These are phyloP conservation scores for Neurospora discreta DNA, from an alignment of 495 filamentous ascomycete species.

Conservation along the genomic window DNA sequence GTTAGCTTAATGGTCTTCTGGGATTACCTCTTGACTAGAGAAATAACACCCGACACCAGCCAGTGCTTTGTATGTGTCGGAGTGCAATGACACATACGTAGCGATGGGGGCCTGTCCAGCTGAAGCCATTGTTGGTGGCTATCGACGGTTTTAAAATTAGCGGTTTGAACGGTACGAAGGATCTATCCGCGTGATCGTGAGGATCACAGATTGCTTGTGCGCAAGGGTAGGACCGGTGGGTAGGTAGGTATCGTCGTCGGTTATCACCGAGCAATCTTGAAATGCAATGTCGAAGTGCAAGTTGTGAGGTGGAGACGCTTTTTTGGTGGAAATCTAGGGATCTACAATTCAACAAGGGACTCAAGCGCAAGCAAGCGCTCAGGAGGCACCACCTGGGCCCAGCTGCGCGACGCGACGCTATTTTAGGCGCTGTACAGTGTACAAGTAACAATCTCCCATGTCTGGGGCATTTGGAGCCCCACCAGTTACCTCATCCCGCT, in stretches of 20 bases:
- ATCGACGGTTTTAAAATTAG: not conserved
- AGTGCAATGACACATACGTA: constrained; percentile 59
- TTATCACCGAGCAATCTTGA: not conserved
- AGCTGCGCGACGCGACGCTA: not conserved
- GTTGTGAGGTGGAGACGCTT: not conserved
- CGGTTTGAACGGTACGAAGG: not conserved
- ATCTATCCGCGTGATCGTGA: not conserved
- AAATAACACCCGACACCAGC: not conserved
- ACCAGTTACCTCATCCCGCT: not conserved
- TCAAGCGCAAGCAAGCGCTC: not conserved
- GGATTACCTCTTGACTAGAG: not conserved
- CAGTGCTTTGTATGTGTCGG: constrained; percentile 40
- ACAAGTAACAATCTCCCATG: not conserved
- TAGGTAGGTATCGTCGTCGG: not conserved
- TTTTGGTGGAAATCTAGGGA: not conserved
- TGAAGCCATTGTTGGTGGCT: constrained; percentile 24
- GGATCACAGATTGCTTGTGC: not conserved
- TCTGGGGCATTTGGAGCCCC: not conserved
- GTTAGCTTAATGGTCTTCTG: not conserved
- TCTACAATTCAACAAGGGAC: not conserved
- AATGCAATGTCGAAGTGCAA: not conserved
- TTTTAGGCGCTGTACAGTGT: too few relatives aligned
- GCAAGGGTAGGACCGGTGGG: not conserved
- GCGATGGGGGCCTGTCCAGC: constrained; percentile 28
- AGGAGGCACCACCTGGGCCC: not conserved